These are phyloP conservation scores for Coemansia sp. DNA, from an alignment of 192 early-diverging fungal species.

Conservation along the genomic window DNA sequence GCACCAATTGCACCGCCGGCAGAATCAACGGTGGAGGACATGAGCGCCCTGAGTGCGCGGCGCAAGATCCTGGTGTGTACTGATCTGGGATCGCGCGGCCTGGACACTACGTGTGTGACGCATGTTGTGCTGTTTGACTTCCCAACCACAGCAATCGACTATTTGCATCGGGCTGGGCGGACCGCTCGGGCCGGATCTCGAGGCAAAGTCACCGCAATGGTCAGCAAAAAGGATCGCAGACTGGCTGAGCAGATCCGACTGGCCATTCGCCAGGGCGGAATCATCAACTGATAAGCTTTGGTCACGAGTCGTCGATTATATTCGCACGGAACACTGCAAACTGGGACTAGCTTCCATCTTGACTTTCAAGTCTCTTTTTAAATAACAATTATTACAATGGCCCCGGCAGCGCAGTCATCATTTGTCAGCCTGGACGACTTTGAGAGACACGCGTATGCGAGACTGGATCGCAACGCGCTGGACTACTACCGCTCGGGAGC, in stretches of 20 bases:
- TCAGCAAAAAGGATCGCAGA: constrained; percentile 68
- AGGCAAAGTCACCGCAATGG: constrained; percentile 80
- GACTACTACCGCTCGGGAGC: constrained; percentile 59
- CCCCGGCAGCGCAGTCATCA: constrained; percentile 3
- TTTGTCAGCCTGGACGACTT: constrained; percentile 53
- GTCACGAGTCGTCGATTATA: background rate
- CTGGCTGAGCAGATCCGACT: constrained; percentile 52
- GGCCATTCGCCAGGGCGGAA: constrained; percentile 51
- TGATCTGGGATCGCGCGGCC: constrained; percentile 85
- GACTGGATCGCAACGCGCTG: constrained; percentile 44
- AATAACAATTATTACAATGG: background rate
- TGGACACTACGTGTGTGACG: constrained; percentile 83
- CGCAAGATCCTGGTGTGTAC: constrained; percentile 80
- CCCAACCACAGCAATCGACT: constrained; percentile 86
- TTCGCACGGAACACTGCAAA: no score
- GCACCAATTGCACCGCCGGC: constrained; percentile 7
- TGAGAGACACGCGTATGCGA: constrained; percentile 32
- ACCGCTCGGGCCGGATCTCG: constrained; percentile 80
- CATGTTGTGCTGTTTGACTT: constrained; percentile 93
- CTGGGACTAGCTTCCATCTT: no score
- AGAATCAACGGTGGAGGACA: background rate
- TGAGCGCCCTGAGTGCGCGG: background rate
- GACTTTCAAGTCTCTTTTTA: no score
- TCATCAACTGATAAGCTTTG: constrained; percentile 26
- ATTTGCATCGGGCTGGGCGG: constrained; percentile 87